These are phyloP conservation scores for Coniochaeta hoffmannii DNA, from an alignment of 2,329 filamentous ascomycete species.

Conservation along the genomic window DNA sequence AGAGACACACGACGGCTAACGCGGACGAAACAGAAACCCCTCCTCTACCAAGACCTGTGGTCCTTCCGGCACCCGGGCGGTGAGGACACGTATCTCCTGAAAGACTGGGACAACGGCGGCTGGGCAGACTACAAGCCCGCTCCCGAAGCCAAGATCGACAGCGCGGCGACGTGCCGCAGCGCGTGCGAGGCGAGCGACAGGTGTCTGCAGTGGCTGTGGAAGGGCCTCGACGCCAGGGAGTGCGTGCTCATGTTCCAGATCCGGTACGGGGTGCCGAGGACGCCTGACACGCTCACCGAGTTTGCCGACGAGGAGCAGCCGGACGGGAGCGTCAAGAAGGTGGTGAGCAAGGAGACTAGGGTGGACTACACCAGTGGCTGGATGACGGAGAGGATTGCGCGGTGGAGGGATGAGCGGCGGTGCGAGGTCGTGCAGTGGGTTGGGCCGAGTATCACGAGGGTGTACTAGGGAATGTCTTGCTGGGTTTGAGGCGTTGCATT, in stretches of 20 bases:
- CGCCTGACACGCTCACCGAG: conserved; percentile 2
- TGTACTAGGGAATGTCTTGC: no score
- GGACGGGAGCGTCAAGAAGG: conserved; percentile 2
- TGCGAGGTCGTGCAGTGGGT: conserved; percentile 14
- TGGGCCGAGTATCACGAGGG: conserved; percentile 11
- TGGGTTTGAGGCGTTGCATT: neutral
- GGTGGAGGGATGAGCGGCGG: conserved; percentile 9
- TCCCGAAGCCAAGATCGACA: conserved; percentile 5
- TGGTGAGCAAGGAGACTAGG: conserved; percentile 3
- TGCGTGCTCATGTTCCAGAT: conserved; percentile 13
- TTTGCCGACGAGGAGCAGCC: neutral
- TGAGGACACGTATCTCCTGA: conserved; percentile 3
- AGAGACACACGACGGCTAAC: no score
- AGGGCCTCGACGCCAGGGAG: conserved; percentile 7
- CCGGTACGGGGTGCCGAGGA: conserved; percentile 7
- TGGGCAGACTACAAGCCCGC: conserved; percentile 8
- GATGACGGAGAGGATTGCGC: conserved; percentile 11
- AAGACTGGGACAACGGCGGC: conserved; percentile 14
- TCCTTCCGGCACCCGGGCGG: conserved; percentile 26
- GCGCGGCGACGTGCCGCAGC: conserved; percentile 11
- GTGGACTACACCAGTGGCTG: conserved; percentile 14
- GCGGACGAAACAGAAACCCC: conserved; percentile 18
- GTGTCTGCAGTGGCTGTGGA: conserved; percentile 16
- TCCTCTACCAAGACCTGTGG: conserved; percentile 29
- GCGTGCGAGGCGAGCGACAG: conserved; percentile 11